Percentiles rank a stretch among this genome's conserved stretches.
These are phyloP conservation scores for Medicago ruthenica DNA, from an alignment of 306 rosid species.

Conservation along the genomic window DNA sequence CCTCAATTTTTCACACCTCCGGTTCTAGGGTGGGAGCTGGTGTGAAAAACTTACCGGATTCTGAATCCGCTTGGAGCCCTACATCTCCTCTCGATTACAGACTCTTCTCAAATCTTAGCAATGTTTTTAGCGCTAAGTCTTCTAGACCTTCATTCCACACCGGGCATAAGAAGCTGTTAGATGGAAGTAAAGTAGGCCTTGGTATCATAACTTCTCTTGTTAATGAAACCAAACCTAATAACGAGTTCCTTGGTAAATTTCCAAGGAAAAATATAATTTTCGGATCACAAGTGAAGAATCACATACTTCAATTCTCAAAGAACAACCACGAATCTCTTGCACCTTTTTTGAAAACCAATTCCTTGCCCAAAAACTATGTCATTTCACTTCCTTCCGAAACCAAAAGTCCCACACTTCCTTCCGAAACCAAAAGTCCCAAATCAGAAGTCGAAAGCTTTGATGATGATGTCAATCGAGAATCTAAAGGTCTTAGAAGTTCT, in stretches of 20 bases:
- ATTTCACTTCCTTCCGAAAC: conserved; percentile 53
- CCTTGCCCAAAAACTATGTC: conserved; percentile 77
- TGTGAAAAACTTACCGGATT: conserved; percentile 57
- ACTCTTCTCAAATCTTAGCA: conserved; percentile 66
- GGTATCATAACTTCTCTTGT: conserved; percentile 73
- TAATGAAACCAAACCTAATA: conserved; percentile 54
- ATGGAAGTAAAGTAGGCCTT: conserved; percentile 68
- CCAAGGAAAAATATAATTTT: conserved; percentile 71
- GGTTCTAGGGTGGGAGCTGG: conserved; percentile 69
- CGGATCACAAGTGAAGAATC: conserved; percentile 69
- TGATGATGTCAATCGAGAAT: conserved; percentile 45
- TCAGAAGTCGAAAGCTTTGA: conserved; percentile 44
- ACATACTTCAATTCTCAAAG: conserved; percentile 49
- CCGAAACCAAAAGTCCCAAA: conserved; percentile 46
- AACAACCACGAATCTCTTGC: conserved; percentile 46
- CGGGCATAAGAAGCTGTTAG: conserved; percentile 54
- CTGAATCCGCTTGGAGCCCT: conserved; percentile 79
- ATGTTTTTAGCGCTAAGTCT: conserved; percentile 56
- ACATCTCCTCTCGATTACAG: conserved; percentile 78
- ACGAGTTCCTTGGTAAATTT: conserved; percentile 53
- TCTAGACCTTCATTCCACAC: conserved; percentile 47
- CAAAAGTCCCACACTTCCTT: conserved; percentile 51
- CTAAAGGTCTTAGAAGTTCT: conserved; percentile 45
- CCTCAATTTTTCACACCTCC: conserved; percentile 65
- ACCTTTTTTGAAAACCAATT: conserved; percentile 58